phyloP scores from a whole-genome alignment of 129 eudicot genomes.

The Saussurea involucrata region DNA sequence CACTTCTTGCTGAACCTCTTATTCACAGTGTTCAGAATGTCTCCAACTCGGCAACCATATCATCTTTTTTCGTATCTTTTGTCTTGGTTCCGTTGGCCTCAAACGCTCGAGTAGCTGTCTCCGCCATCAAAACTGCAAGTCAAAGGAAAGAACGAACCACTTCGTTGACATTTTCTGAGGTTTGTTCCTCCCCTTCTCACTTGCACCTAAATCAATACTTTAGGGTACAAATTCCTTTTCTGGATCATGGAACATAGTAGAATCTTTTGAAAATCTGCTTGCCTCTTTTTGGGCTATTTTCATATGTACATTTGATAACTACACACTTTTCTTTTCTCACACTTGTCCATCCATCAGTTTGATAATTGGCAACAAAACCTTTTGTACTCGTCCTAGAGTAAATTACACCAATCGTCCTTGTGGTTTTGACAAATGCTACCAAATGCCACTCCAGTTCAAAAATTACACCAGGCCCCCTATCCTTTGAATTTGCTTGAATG shows the following conservation, averaged over 20 bases:
- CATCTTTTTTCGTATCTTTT: constrained; percentile 61
- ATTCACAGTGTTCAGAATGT: constrained; percentile 59
- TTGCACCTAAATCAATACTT: background rate
- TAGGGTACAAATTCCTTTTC: background rate
- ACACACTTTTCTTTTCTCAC: background rate
- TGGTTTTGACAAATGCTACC: background rate
- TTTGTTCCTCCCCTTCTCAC: constrained; percentile 22
- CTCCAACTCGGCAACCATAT: constrained; percentile 47
- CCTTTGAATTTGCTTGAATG: background rate
- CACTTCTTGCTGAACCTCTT: constrained; percentile 74
- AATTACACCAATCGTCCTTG: background rate
- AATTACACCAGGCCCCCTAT: background rate
- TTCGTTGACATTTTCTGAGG: constrained; percentile 84
- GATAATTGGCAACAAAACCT: background rate
- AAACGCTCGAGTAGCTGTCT: constrained; percentile 54
- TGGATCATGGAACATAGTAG: background rate
- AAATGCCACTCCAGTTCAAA: too few relatives aligned
- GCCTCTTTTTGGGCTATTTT: background rate
- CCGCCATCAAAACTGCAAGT: constrained; percentile 50
- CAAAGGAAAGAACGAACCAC: constrained; percentile 46
- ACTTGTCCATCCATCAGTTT: background rate
- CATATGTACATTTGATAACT: background rate
- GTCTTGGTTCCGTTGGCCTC: constrained; percentile 69
- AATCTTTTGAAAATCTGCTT: background rate
- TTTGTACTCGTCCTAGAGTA: background rate